Conservation (phyloP, 106 monocot species). For the Agapanthus africanus region DNA sequence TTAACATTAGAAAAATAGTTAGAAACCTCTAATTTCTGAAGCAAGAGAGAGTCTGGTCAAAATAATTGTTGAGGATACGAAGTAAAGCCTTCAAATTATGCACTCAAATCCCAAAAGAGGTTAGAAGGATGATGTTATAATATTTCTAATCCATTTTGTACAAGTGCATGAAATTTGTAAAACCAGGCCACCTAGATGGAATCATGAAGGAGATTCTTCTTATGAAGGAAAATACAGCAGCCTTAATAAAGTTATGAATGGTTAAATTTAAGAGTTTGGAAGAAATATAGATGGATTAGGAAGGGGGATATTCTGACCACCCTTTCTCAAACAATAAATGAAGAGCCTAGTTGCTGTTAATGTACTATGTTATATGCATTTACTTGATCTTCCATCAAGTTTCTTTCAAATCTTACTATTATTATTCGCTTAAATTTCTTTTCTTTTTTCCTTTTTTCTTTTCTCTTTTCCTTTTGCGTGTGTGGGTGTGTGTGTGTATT, state of each 20-base stretch:
- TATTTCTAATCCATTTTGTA: neutral
- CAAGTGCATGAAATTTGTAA: slow-evolving; percentile 1
- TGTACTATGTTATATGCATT: too few relatives aligned
- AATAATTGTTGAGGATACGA: neutral
- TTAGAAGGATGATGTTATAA: neutral
- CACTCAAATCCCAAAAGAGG: neutral
- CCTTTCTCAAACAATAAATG: too few relatives aligned
- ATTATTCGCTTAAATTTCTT: too few relatives aligned
- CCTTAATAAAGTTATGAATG: neutral
- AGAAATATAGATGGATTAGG: neutral
- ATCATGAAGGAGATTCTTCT: neutral
- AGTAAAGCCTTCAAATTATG: neutral
- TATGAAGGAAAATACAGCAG: neutral
- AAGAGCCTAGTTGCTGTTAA: too few relatives aligned
- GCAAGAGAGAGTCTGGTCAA: neutral
- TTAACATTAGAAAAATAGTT: neutral
- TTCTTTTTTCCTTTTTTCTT: too few relatives aligned
- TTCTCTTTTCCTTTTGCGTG: too few relatives aligned
- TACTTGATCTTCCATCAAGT: too few relatives aligned
- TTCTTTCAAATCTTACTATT: too few relatives aligned
- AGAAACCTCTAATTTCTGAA: neutral
- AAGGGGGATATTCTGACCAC: too few relatives aligned
- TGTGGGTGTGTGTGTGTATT: too few relatives aligned
- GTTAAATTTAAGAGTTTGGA: neutral
- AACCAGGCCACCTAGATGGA: neutral